Evolutionary conservation across 805 yeast genomes (phyloP), one percentile per base, ranked within the genome.

Genomic region (Lachancea dasiensis): DNA sequence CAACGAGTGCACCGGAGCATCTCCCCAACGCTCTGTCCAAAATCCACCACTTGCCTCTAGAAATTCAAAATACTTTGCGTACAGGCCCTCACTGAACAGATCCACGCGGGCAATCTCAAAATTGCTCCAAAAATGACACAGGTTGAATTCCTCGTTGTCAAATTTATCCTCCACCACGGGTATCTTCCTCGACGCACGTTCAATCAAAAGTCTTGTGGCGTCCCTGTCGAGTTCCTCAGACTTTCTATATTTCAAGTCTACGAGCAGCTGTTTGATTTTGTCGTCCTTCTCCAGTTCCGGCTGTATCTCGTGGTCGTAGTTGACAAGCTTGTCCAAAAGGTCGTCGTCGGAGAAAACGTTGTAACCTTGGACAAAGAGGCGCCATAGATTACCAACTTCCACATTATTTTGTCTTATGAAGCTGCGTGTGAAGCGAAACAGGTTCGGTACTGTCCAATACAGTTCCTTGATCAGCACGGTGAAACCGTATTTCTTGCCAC

Each of bases 11-110:
- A 90, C 79, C 0, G 97, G 95, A 0, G 97, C 96, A 68, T 90
- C 97, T 2, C 97, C 97, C 97, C 97, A 90, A 52, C 98, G 67
- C 58, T 92, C 96, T 38, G 73, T 71, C 70, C 79, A 87, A 54
- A 90, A 89, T 0, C 97, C 97, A 8, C 89, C 86, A 3, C 77
- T 64, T 6, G 60, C 34, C 39, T 92, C 97, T 34, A 90, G 60
- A 48, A 67, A 73, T 27, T 77, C 63, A 58, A 85, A 86, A 57
- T 79, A 89, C 18, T 68, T 67, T 34, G 75, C 69, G 60, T 90
- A 92, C 15, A 69, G 57, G 4, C 73, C 70, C 16, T 83, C 75
- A 29, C 72, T 68, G 67, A 86, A 89, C 14, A 89, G 58, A 49
- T 81, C 87, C 2, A 87, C 73, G 37, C 84, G 66, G 3, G 96